Base-by-base conservation (phyloP, 1,284 basidiomycete species). In the Trametes sp. region DNA sequence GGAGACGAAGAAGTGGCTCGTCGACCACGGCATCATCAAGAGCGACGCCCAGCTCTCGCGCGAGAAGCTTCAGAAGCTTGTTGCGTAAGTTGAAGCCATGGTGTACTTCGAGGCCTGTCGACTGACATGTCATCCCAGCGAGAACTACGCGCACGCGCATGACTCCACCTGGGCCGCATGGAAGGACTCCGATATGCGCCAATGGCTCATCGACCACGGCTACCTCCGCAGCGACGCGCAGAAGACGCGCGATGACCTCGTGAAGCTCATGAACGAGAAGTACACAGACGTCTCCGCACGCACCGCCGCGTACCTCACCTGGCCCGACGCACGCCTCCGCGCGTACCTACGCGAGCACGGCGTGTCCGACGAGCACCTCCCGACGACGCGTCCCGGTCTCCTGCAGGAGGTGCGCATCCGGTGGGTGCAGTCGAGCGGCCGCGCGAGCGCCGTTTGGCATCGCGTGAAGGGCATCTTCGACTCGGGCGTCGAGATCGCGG, bases 271-370 rank as follows among this genome's bases (percentile, higher is more conserved):
- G 67, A 81, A 89, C 61, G 82, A 83, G 57, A 92, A 90, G 86
- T 85, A 84, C 70, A 76, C 69, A 52, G 80, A 83, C 61, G 74
- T 69, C 48, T 71, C 78, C 24, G 71, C 77, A 0, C 79, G 79
- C 41, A 78, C 82, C 8, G 83, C 87, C 4, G 80, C 85, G 1
- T 95, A 94, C 76, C 80, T 95, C 54, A 83, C 85, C n/a, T 96
- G 94, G 94, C 93, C 94, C 16, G 94, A 96, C 71, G 92, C 94
- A 3, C 86, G 94, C 49, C 85, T 96, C 33, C 90, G 94, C 57
- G 93, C 92, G 0, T 94, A 89, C 75, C 83, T 96, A 31, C 85
- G 93, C 61, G 86, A 90, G 72, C 84, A 85, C 63, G 90, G 90
- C 54, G 70, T 95, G 41, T 81, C 84, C 65, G 93, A 95, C 70